These are phyloP conservation scores for Ophiostoma novo-ulmi DNA, from an alignment of 2,329 filamentous ascomycete genomes.

Conservation along the genomic window DNA sequence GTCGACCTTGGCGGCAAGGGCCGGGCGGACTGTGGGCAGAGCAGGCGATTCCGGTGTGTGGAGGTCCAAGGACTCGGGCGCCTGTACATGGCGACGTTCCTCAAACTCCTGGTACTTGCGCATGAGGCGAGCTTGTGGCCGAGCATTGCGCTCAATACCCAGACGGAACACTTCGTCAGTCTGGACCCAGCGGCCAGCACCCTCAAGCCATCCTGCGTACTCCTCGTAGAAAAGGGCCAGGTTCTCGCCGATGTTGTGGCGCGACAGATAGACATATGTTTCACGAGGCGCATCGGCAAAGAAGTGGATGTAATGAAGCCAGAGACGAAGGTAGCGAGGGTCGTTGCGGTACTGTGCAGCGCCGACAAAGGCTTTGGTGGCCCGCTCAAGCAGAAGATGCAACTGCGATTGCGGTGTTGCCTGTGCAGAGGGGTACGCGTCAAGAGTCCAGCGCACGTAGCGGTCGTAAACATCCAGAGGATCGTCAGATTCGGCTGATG, in stretches of 20 bases:
- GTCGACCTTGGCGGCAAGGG: constrained; percentile 77
- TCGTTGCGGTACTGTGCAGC: constrained; percentile 90
- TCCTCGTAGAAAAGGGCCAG: constrained; percentile 95
- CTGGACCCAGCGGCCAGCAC: constrained; percentile 76
- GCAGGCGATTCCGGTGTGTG: constrained; percentile 73
- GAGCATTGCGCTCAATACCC: constrained; percentile 82
- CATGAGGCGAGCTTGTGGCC: constrained; percentile 71
- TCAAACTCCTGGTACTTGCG: constrained; percentile 94
- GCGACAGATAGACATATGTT: constrained; percentile 83
- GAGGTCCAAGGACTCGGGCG: constrained; percentile 42
- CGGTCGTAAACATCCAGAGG: constrained; percentile 93
- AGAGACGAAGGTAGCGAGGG: constrained; percentile 84
- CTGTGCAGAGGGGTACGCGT: constrained; percentile 90
- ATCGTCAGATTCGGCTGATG: constrained; percentile 82
- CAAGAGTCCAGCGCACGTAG: constrained; percentile 94
- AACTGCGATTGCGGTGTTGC: constrained; percentile 88
- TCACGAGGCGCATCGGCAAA: constrained; percentile 93
- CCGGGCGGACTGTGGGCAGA: constrained; percentile 74
- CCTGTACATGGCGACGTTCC: constrained; percentile 61
- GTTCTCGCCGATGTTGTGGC: constrained; percentile 78
- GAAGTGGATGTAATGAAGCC: constrained; percentile 88
- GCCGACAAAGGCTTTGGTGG: constrained; percentile 83
- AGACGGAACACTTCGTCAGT: constrained; percentile 90
- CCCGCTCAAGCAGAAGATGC: constrained; percentile 80
- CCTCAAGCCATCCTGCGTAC: constrained; percentile 88